Base-by-base conservation (phyloP, 345 rosid species). In the Lepidium africanum region DNA sequence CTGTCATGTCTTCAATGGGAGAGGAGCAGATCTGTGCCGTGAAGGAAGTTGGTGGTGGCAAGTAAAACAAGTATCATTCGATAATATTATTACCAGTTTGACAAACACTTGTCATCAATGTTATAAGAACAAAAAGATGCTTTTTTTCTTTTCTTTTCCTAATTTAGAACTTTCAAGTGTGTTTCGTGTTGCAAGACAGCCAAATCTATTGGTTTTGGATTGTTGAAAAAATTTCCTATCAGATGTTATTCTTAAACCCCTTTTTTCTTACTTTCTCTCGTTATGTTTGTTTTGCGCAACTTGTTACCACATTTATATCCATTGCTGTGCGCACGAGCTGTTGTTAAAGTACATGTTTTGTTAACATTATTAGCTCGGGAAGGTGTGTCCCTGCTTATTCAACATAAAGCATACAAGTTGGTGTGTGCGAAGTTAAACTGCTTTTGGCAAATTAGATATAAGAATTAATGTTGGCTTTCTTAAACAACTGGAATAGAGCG, bases 11-110 rank as follows among this genome's bases (percentile, higher is more conserved):
- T 69, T 75, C 96, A 41, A 90, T 90, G 96, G 96, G 96, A 39
- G 94, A 90, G 81, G 96, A 90, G 85, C 96, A 87, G 84, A 87
- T 90, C 71, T 81, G 87, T 71, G 85, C 88, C 69, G 80, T 86
- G 6, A 90, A 87, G 84, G 94, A 89, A 73, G 81, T 89, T 77
- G 96, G 93, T 58, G 77, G 73, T 43, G 69, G 45, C 63, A 56
- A 86, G 90, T 42, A 89, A 81, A 32, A 43, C 0, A 53, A 53
- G 38, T 46, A 43, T 67, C 65, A 38, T 68, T 68, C 74, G 59
- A 74, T 60, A 1, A 37, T 68, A 30, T 37, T 33, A 45, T 74
- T 67, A 61, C 64, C 78, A 43, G 67, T 73, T 62, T 61, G 61
- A 13, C 59, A 14, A 30, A 69, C 48, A 59, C 39, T 16, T 25